Conservation (phyloP, 768 basidiomycete species). For the Boletellus ananas region DNA sequence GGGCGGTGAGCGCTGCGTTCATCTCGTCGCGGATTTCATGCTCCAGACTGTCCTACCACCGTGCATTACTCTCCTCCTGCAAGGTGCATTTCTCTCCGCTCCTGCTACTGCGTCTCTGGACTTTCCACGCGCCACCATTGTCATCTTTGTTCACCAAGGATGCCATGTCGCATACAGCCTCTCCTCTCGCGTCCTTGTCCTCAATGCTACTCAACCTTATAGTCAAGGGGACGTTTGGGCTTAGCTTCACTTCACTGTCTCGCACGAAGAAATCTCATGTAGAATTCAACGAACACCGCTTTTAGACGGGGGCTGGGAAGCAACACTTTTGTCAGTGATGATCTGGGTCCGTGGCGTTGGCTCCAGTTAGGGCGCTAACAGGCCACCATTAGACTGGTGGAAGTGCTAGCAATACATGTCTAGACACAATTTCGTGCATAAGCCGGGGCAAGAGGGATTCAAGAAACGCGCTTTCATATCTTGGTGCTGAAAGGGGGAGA, state of each 20-base stretch:
- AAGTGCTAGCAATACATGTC: conserved; percentile 72
- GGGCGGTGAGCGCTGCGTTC: conserved; percentile 68
- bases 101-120: conserved; percentile 46
- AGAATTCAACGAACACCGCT: neutral
- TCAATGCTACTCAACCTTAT: conserved; percentile 73
- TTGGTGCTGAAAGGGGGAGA: no score
- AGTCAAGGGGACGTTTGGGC: conserved; percentile 69
- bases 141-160: conserved; percentile 69
- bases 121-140: conserved; percentile 68
- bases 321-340: conserved; percentile 75
- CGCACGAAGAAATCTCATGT: conserved; percentile 27
- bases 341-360: no score
- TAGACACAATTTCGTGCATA: conserved; percentile 63
- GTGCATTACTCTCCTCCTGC: conserved; percentile 65
- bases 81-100: no score
- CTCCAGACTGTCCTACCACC: conserved; percentile 83
- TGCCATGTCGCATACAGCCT: conserved; percentile 71
- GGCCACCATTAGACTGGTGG: conserved; percentile 78
- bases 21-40: conserved; percentile 78
- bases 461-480: no score
- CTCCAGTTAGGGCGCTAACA: conserved; percentile 75
- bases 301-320: conserved; percentile 67
- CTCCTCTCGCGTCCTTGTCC: conserved; percentile 79
- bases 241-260: no score
- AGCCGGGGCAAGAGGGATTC: no score